Evolutionary conservation across 805 yeast genomes (phyloP), one percentile per base, ranked within the genome.

Genomic region (Ogataea nitratoaversa): DNA sequence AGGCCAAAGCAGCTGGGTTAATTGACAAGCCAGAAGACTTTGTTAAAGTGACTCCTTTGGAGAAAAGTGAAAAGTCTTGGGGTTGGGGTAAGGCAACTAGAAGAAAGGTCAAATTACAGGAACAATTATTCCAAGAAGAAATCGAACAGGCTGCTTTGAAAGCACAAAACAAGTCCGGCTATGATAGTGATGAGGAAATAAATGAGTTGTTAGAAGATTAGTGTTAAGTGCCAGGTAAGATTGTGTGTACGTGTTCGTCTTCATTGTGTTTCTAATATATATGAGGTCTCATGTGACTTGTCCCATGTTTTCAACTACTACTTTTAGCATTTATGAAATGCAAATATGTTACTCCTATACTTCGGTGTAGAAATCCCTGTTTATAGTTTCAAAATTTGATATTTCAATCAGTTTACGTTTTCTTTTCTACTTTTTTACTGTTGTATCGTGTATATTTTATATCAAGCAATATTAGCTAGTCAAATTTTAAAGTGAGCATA

Each of bases 41-140:
- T 32, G 67, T 36, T 5, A 48, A 42, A 19, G 40, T 37, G 16
- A 38, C 47, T 19, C 52, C 49, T 19, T 42, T 34, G 22, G 53
- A 58, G 27, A 70, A 65, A 23, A 60, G 67, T 35, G 78, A 78
- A 27, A 56, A 65, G 29, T 48, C 70, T 5, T 84, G 84, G 68
- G 91, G 93, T 22, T 84, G 89, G 88, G 93, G 93, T 40, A 84
- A 84, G 58, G 72, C 72, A 54, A 83, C 90, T 5, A 74, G 90
- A 66, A 67, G 68, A 48, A 70, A 68, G 43, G 77, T 76, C 31
- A 74, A 76, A 59, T 66, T 68, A 43, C 79, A 79, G 50, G 74
- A 79, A 50, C 67, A 74, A 41, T 47, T 72, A 13, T 65, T 83
- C 30, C 78, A 79, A 50, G 72, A 76, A 36, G 60, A 75, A 59